Evolutionary conservation across 2,329 filamentous ascomycete species (phyloP).

Genomic region (Mycogone perniciosa): DNA sequence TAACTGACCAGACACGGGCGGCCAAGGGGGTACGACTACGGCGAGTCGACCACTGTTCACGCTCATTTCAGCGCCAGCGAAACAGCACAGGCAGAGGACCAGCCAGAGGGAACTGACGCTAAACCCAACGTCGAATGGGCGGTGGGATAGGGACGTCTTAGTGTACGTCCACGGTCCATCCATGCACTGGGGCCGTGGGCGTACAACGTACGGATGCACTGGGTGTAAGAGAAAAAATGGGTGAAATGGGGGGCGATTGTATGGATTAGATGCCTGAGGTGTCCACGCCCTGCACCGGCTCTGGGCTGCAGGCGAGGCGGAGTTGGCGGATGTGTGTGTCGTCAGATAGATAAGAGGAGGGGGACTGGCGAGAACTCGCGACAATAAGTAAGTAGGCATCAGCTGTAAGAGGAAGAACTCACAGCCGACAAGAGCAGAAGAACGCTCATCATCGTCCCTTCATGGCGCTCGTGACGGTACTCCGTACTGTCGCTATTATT

Average conservation of each 20-base stretch:
- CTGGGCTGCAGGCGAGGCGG: background rate
- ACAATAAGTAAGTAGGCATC: no score
- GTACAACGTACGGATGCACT: constrained; percentile 3
- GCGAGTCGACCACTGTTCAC: background rate
- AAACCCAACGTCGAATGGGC: constrained; percentile 30
- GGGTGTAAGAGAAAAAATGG: background rate
- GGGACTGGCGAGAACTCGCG: no score
- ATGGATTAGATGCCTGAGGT: constrained; percentile 2
- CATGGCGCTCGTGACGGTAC: no score
- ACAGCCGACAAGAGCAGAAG: no score
- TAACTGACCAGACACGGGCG: background rate
- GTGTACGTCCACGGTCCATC: constrained; percentile 17
- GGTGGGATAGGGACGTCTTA: constrained; percentile 31
- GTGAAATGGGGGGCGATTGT: background rate
- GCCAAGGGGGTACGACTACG: constrained; percentile 5
- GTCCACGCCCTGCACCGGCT: background rate
- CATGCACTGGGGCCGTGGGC: constrained; percentile 13
- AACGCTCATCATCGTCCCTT: no score
- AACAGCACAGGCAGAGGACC: background rate
- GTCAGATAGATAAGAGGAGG: no score
- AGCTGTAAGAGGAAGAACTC: no score
- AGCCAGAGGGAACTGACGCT: constrained; percentile 24
- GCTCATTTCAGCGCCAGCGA: constrained; percentile 9
- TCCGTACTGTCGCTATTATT: no score
- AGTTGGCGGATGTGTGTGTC: background rate